These are phyloP conservation scores for Termitomyces sp. DNA, from an alignment of 768 basidiomycete species.

Conservation along the genomic window DNA sequence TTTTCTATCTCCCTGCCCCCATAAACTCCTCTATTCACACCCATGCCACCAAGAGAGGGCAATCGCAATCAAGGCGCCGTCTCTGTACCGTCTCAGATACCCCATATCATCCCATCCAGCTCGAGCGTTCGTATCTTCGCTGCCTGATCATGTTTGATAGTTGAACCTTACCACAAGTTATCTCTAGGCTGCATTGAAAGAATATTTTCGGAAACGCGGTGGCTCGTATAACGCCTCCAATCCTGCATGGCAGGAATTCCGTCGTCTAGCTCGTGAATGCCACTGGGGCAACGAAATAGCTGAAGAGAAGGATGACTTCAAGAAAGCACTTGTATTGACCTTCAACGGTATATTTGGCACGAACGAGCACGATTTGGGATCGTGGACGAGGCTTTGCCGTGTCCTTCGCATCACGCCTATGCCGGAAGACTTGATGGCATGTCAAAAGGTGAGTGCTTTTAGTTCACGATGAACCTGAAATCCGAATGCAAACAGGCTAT, in stretches of 20 bases:
- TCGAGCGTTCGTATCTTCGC: neutral
- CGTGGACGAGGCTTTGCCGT: slow-evolving; percentile 23
- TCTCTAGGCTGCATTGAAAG: neutral
- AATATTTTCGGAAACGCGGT: slow-evolving; percentile 17
- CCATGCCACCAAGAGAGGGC: neutral
- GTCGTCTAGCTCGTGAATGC: slow-evolving; percentile 15
- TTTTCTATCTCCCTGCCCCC: neutral
- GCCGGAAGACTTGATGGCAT: slow-evolving; percentile 19
- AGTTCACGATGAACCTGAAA: neutral
- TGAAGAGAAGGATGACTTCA: slow-evolving; percentile 17
- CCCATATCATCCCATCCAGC: no score
- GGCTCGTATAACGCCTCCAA: slow-evolving; percentile 12
- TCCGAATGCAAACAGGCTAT: slow-evolving; percentile 18
- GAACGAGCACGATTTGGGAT: slow-evolving; percentile 20
- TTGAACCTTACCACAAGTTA: no score
- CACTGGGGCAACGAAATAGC: slow-evolving; percentile 12
- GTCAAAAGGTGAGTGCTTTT: slow-evolving; percentile 16
- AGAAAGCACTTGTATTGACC: slow-evolving; percentile 22
- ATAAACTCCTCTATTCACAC: neutral
- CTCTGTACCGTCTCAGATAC: no score
- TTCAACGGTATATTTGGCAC: slow-evolving; percentile 30
- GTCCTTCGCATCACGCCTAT: slow-evolving; percentile 20
- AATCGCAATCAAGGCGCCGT: neutral
- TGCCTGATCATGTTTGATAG: no score
- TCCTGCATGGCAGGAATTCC: slow-evolving; percentile 21